These are phyloP conservation scores for Hypoxylon subgilvum DNA, from an alignment of 495 filamentous ascomycete species.

Conservation along the genomic window DNA sequence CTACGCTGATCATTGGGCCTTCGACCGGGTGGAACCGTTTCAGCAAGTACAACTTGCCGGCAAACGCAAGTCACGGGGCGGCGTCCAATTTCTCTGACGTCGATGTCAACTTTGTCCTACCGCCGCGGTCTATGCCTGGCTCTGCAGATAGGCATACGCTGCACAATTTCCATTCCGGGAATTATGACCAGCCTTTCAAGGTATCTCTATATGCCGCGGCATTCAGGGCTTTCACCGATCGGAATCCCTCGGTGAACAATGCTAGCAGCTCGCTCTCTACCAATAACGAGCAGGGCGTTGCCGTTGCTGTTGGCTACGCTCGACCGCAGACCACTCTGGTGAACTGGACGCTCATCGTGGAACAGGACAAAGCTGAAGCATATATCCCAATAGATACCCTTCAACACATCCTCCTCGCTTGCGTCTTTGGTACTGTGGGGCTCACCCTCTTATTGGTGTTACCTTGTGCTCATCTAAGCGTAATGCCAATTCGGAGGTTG, in stretches of 20 bases:
- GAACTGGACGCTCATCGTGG: slow-evolving; percentile 81
- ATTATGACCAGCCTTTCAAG: slow-evolving; percentile 59
- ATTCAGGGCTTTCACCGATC: slow-evolving; percentile 56
- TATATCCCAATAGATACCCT: slow-evolving; percentile 75
- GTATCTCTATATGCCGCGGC: slow-evolving; percentile 64
- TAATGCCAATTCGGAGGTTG: slow-evolving; percentile 77
- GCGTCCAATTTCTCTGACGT: slow-evolving; percentile 46
- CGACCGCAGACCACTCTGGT: slow-evolving; percentile 67
- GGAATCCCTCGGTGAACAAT: slow-evolving; percentile 58
- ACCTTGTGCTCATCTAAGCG: slow-evolving; percentile 78
- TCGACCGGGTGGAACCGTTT: slow-evolving; percentile 69
- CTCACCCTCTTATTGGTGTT: slow-evolving; percentile 69
- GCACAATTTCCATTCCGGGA: slow-evolving; percentile 48
- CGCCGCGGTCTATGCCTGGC: slow-evolving; percentile 45
- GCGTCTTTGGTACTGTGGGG: slow-evolving; percentile 82
- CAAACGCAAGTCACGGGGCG: slow-evolving; percentile 45
- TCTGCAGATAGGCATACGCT: slow-evolving; percentile 55
- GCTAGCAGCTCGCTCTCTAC: slow-evolving; percentile 69
- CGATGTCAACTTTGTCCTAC: slow-evolving; percentile 54
- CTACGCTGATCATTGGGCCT: slow-evolving; percentile 72
- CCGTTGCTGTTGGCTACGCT: slow-evolving; percentile 75
- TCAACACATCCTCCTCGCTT: slow-evolving; percentile 77
- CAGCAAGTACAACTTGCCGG: slow-evolving; percentile 42
- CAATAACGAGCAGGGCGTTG: slow-evolving; percentile 67
- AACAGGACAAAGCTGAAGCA: slow-evolving; percentile 75